Evolutionary conservation across 345 rosid genomes (phyloP).

Genomic region (Barbarea vulgaris): DNA sequence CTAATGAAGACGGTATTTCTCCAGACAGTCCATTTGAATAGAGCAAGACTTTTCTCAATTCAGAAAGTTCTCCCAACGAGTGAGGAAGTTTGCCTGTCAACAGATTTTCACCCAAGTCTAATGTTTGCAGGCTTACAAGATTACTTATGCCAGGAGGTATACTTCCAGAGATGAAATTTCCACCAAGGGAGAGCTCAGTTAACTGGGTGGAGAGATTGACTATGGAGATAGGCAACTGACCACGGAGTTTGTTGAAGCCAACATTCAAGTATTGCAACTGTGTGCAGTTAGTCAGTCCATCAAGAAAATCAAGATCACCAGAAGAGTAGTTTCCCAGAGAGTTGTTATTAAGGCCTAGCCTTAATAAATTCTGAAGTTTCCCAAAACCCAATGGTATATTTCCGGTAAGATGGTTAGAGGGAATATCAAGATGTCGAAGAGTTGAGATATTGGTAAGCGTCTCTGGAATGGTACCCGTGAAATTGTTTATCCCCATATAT

Average conservation of each 20-base stretch:
- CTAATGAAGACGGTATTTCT: constrained; percentile 30
- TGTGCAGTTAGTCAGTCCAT: constrained; percentile 21
- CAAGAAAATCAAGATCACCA: constrained; percentile 39
- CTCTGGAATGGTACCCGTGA: constrained; percentile 30
- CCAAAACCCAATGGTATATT: constrained; percentile 32
- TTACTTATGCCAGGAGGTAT: not conserved
- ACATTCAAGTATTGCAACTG: constrained; percentile 12
- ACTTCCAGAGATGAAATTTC: constrained; percentile 29
- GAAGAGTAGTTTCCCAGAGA: constrained; percentile 26
- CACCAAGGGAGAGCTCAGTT: constrained; percentile 2
- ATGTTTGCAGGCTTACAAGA: constrained; percentile 21
- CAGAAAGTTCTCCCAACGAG: constrained; percentile 11
- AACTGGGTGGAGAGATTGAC: constrained; percentile 27
- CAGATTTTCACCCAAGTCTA: constrained; percentile 3
- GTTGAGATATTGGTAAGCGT: constrained; percentile 25
- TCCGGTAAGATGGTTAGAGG: constrained; percentile 19
- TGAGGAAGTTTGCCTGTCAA: constrained; percentile 27
- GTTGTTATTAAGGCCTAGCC: constrained; percentile 9
- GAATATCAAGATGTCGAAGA: constrained; percentile 13
- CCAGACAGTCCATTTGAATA: constrained; percentile 28
- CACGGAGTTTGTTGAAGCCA: constrained; percentile 2
- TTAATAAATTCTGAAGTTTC: constrained; percentile 12
- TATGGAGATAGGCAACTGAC: constrained; percentile 17
- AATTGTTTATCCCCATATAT: constrained; percentile 28
- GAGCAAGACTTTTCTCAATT: constrained; percentile 20